phyloP scores from a whole-genome alignment of 768 basidiomycete genomes.

The Lyophyllum shimeji region DNA sequence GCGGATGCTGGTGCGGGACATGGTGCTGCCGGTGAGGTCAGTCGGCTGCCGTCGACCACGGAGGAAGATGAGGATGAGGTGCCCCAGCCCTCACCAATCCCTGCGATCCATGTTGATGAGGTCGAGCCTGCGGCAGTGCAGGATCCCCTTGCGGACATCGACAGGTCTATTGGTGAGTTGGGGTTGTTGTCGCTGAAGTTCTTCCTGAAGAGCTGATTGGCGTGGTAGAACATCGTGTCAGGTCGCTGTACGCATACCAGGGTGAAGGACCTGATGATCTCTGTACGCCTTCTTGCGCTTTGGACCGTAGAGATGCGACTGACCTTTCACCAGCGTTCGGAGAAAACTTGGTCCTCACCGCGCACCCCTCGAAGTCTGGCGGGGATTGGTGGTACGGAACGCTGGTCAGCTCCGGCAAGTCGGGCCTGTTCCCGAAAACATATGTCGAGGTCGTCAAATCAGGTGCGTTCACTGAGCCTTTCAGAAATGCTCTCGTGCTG shows the following conservation, averaged over 20 bases:
- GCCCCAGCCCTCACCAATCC: conserved; percentile 34
- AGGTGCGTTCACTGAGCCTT: conserved; percentile 44
- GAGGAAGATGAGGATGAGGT: conserved; percentile 64
- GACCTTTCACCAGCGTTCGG: conserved; percentile 56
- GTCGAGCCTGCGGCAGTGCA: conserved; percentile 32
- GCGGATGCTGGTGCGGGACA: conserved; percentile 52
- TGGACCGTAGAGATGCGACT: background rate
- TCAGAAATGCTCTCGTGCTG: background rate
- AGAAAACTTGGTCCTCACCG: conserved; percentile 74
- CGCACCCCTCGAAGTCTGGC: conserved; percentile 82
- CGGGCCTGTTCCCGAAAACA: conserved; percentile 88
- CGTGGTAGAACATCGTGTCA: conserved; percentile 63
- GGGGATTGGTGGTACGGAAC: conserved; percentile 96
- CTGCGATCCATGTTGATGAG: conserved; percentile 59
- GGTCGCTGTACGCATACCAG: conserved; percentile 82
- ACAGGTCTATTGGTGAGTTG: conserved; percentile 58
- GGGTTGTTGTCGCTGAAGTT: background rate
- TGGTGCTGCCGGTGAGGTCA: conserved; percentile 22
- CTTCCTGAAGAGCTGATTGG: background rate
- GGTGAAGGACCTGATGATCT: conserved; percentile 90
- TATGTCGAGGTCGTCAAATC: conserved; percentile 76
- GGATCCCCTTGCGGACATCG: conserved; percentile 72
- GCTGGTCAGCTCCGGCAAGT: conserved; percentile 56
- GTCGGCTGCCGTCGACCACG: conserved; percentile 46
- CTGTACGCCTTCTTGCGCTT: conserved; percentile 44